These are phyloP conservation scores for Calonectria pteridis DNA, from an alignment of 2,329 filamentous ascomycete genomes.

Conservation along the genomic window DNA sequence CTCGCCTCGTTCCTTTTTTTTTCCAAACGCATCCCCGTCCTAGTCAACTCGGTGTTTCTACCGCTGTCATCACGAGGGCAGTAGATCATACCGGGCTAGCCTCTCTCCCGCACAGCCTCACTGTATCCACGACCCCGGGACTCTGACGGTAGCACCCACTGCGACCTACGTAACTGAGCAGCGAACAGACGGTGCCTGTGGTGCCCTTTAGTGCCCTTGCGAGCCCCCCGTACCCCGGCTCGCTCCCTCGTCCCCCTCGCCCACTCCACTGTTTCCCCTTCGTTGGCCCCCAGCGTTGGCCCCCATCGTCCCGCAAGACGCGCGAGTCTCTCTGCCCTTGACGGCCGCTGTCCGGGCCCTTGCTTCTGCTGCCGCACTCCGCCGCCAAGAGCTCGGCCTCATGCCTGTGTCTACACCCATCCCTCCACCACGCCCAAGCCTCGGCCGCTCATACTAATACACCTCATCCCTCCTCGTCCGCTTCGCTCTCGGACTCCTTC, in stretches of 20 bases:
- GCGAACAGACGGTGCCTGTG: not conserved
- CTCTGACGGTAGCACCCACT: not conserved
- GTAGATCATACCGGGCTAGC: conserved; percentile 7
- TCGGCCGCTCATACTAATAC: conserved; percentile 22
- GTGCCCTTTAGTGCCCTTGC: not conserved
- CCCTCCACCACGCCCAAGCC: conserved; percentile 3
- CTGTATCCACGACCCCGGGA: conserved; percentile 17
- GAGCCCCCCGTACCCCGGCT: conserved; percentile 1
- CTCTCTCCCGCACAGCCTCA: conserved; percentile 39
- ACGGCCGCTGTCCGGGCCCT: conserved; percentile 4
- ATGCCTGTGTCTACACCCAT: conserved; percentile 30
- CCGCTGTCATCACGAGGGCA: not conserved
- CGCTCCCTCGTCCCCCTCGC: conserved; percentile 1
- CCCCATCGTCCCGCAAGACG: conserved; percentile 28
- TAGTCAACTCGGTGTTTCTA: not conserved
- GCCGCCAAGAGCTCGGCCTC: conserved; percentile 43
- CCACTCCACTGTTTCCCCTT: not conserved
- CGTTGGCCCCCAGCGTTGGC: not conserved
- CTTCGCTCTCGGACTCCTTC: conserved; percentile 21
- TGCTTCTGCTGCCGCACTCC: conserved; percentile 16
- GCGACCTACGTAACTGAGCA: conserved; percentile 8
- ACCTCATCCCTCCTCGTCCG: conserved; percentile 30
- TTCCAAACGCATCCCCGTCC: not conserved
- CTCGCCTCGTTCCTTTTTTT: not conserved
- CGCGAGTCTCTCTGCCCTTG: conserved; percentile 14